Conservation (phyloP, 257 asterid genomes). For the Solanum pinnatisectum region DNA sequence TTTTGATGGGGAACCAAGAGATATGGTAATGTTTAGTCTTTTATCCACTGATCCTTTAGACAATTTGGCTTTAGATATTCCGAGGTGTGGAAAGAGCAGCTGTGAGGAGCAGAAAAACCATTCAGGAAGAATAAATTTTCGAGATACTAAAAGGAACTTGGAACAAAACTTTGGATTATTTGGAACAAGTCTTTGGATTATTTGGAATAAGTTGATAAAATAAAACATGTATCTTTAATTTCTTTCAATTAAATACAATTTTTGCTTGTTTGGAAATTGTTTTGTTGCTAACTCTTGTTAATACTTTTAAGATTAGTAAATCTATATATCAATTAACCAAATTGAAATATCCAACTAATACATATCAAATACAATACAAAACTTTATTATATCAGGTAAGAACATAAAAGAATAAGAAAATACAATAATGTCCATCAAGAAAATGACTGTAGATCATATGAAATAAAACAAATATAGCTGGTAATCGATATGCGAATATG, state of each 20-base stretch:
- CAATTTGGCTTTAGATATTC: neutral
- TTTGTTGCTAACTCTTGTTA: neutral
- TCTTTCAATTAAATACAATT: neutral
- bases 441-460: neutral
- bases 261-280: neutral
- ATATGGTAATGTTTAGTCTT: constrained; percentile 50
- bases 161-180: neutral
- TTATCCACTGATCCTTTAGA: constrained; percentile 30
- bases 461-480: neutral
- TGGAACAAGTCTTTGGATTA: neutral
- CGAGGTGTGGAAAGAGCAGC: neutral
- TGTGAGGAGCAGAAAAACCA: neutral
- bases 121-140: neutral
- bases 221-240: neutral
- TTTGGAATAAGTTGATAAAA: neutral
- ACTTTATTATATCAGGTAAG: neutral
- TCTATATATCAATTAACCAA: neutral
- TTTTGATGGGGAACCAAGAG: constrained; percentile 36
- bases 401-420: neutral
- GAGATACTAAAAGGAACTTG: neutral
- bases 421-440: neutral
- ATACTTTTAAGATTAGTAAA: neutral
- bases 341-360: neutral
- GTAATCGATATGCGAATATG: neutral
- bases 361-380: neutral